phyloP scores from a whole-genome alignment of 108 stramenopile species.

The Stephanodiscus minutulus region DNA sequence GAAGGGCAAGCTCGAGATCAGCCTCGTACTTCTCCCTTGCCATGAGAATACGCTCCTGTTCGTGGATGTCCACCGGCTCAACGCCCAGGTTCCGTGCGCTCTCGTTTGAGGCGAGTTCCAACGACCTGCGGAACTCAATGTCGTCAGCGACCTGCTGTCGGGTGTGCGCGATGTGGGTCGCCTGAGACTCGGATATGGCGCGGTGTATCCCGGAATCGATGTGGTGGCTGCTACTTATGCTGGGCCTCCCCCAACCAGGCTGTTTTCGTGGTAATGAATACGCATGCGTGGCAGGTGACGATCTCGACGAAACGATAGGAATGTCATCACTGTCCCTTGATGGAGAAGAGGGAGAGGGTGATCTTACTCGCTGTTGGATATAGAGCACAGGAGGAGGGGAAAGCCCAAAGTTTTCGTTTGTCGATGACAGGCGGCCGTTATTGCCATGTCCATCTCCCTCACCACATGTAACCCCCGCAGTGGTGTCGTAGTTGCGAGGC shows the following conservation, averaged over 20 bases:
- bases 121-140: constrained; percentile 20
- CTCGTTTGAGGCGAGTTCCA: constrained; percentile 11
- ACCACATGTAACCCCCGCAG: too few relatives aligned
- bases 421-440: neutral
- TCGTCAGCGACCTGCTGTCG: constrained; percentile 21
- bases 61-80: neutral
- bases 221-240: neutral
- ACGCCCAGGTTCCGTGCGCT: neutral
- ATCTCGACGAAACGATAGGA: neutral
- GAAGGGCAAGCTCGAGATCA: constrained; percentile 12
- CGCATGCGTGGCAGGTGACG: neutral
- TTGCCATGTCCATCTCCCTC: neutral
- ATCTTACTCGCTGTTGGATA: neutral
- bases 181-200: constrained; percentile 15
- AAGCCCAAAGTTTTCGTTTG: neutral
- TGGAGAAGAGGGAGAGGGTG: neutral
- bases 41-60: neutral
- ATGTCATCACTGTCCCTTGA: neutral
- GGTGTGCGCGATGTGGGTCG: constrained; percentile 18
- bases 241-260: neutral
- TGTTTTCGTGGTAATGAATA: neutral
- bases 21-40: neutral
- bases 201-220: constrained; percentile 2
- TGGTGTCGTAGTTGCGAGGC: too few relatives aligned
- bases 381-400: neutral